These are phyloP conservation scores for Sechiopsis laciniata DNA, from an alignment of 306 rosid species.

Conservation along the genomic window DNA sequence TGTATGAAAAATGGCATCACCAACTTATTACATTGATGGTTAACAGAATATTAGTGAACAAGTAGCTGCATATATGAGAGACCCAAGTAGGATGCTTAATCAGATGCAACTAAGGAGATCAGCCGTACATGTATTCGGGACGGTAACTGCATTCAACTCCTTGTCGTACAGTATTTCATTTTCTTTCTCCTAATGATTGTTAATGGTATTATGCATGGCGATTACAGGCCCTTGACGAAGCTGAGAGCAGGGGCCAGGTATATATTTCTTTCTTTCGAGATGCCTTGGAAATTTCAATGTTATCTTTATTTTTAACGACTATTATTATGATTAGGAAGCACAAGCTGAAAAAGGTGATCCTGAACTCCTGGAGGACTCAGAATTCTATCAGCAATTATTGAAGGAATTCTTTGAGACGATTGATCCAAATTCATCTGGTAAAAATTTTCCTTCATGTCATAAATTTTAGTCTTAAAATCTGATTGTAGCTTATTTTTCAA, in stretches of 20 bases:
- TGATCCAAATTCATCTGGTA: constrained; percentile 78
- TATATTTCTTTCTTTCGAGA: constrained; percentile 16
- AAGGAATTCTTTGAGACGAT: constrained; percentile 78
- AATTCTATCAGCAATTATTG: constrained; percentile 80
- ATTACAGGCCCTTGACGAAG: constrained; percentile 44
- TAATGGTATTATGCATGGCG: constrained; percentile 5
- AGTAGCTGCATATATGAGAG: constrained; percentile 82
- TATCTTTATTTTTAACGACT: neutral
- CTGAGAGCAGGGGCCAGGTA: constrained; percentile 37
- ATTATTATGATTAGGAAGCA: constrained; percentile 37
- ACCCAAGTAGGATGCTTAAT: constrained; percentile 81
- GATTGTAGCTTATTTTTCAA: neutral
- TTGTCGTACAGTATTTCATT: neutral
- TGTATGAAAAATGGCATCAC: neutral
- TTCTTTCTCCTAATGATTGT: neutral
- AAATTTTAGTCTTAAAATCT: neutral
- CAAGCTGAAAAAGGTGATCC: constrained; percentile 47
- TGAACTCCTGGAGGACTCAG: constrained; percentile 77
- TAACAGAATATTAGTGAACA: constrained; percentile 69
- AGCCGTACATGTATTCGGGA: constrained; percentile 49
- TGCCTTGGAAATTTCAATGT: neutral
- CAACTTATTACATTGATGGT: constrained; percentile 9
- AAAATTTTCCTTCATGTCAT: neutral
- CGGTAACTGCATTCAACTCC: constrained; percentile 41
- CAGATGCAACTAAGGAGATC: constrained; percentile 75